phyloP scores from a whole-genome alignment of 2,329 filamentous ascomycete species.

The Sarocladium kiliense region DNA sequence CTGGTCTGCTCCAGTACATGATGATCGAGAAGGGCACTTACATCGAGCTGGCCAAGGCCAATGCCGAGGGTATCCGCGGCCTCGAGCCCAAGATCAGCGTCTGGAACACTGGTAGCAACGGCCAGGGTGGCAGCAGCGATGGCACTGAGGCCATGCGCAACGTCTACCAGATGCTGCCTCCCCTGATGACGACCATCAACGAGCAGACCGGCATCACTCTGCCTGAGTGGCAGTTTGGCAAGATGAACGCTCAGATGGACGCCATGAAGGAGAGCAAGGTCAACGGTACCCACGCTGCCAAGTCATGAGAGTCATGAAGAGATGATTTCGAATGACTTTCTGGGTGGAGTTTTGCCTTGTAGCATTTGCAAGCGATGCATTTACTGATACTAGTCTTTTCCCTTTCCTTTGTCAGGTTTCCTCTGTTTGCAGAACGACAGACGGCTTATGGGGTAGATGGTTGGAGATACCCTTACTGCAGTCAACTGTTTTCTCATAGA shows the following conservation, averaged over 20 bases:
- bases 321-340: background rate
- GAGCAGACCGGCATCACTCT: constrained; percentile 82
- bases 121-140: constrained; percentile 36
- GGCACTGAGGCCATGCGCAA: constrained; percentile 64
- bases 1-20: constrained; percentile 74
- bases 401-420: background rate
- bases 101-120: constrained; percentile 69
- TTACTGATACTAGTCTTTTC: background rate
- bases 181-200: constrained; percentile 77
- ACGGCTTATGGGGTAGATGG: background rate
- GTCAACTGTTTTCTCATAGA: background rate
- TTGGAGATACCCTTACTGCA: background rate
- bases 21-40: constrained; percentile 84
- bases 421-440: background rate
- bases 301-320: background rate
- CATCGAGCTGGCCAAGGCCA: constrained; percentile 70
- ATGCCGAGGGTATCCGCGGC: constrained; percentile 69
- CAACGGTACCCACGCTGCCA: constrained; percentile 6
- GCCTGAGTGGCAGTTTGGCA: constrained; percentile 68
- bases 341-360: background rate
- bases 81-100: constrained; percentile 85
- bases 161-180: constrained; percentile 79
- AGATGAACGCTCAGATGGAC: constrained; percentile 28
- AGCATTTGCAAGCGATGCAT: background rate
- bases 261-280: constrained; percentile 20